phyloP scores from a whole-genome alignment of 192 early-diverging fungal species.

The Radiomyces spectabilis region DNA sequence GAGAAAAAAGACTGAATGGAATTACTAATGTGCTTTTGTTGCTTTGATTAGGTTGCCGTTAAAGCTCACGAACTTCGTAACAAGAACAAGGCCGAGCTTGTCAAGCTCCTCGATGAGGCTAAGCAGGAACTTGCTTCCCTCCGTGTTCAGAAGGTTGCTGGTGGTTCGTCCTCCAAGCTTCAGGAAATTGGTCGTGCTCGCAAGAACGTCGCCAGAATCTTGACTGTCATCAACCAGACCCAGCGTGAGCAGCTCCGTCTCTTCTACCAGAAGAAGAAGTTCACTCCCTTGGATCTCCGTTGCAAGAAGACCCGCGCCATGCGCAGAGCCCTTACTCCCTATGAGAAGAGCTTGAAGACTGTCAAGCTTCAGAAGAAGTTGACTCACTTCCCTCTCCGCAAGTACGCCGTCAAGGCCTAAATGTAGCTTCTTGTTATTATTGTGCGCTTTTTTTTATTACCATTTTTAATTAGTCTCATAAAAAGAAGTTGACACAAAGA shows the following conservation, averaged over 20 bases:
- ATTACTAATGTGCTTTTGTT: too few relatives aligned
- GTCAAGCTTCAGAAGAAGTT: constrained; percentile 85
- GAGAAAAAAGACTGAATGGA: too few relatives aligned
- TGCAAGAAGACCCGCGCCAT: constrained; percentile 98
- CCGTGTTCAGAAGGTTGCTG: constrained; percentile 90
- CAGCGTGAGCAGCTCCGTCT: constrained; percentile 82
- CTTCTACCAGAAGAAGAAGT: constrained; percentile 95
- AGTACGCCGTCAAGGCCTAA: constrained; percentile 86
- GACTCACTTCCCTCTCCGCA: constrained; percentile 84
- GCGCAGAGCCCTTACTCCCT: constrained; percentile 85
- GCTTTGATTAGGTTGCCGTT: constrained; percentile 62
- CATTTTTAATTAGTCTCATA: too few relatives aligned
- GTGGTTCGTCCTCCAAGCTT: constrained; percentile 69
- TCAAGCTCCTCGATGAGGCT: constrained; percentile 86
- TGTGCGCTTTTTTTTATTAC: background rate
- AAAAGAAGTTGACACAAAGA: too few relatives aligned
- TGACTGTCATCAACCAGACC: constrained; percentile 94
- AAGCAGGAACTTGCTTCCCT: constrained; percentile 92
- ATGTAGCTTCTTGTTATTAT: constrained; percentile 17
- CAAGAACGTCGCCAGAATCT: constrained; percentile 90
- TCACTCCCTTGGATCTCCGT: constrained; percentile 92
- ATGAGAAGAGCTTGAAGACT: constrained; percentile 79
- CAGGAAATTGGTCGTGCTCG: constrained; percentile 78
- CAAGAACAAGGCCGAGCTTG: constrained; percentile 90
- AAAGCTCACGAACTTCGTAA: constrained; percentile 92